Base-by-base conservation (phyloP, 306 rosid species). In the Cicer judaicum region DNA sequence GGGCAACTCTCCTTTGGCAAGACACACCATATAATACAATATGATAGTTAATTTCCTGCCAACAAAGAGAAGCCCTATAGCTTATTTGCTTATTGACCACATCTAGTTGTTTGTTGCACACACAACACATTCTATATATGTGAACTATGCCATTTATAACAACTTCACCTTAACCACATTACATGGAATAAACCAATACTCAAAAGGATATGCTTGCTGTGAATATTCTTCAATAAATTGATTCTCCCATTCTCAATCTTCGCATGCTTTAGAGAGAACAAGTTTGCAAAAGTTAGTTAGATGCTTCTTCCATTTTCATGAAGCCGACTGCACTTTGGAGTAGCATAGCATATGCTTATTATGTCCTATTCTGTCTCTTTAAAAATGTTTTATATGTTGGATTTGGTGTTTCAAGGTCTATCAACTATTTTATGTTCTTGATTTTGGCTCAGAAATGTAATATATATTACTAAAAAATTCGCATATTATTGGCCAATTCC, bases 1-100 rank as follows among this genome's bases (percentile, higher is more conserved):
- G 93, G 89, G 89, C 87, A 84, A 78, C 93, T 87, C 90, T 85
- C 86, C 85, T 69, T 84, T 87, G 93, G 89, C 90, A 76, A 62
- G 80, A 72, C 43, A 76, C 43, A 71, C 49, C 81, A 84, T 70
- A 38, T 40, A 24, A 46, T 4, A 29, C 4, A 29, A 29, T 29
- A 29, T 70, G 57, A 38, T 19, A 36, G 44, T 63, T 40, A 41
- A 16, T 70, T 66, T 74, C 92, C 69, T 88, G 89, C 93, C 90
- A 88, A 86, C 18, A 39, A 38, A 78, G 89, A 81, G 87, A 60
- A 56, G 93, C 90, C 90, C 89, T 86, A 76, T 82, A 71, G 85
- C 87, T 75, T 72, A 2, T 88, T 88, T 82, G 85, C 92, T 83
- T 81, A 83, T 12, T 57, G 41, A 82, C 73, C 44, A 13, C 7